Evolutionary conservation across 108 stramenopile species (phyloP).

Genomic region (Discostella pseudostelligera): DNA sequence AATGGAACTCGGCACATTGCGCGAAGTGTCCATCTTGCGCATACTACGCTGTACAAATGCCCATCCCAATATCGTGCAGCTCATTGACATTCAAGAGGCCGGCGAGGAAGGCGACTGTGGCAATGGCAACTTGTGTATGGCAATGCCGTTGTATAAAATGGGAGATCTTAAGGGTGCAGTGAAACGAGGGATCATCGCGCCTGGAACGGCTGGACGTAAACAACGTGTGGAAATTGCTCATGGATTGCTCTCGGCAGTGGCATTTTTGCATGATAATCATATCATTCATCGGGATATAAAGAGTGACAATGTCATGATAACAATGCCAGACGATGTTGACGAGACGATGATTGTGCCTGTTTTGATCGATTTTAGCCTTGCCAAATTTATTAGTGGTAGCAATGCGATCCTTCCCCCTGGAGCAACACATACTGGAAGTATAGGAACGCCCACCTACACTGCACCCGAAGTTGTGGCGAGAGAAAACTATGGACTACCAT

Average conservation of each 20-base stretch:
- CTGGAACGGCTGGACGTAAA: conserved; percentile 41
- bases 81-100: conserved; percentile 68
- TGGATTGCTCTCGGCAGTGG: conserved; percentile 72
- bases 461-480: conserved; percentile 71
- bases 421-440: conserved; percentile 66
- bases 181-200: conserved; percentile 23
- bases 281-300: conserved; percentile 99
- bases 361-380: conserved; percentile 81
- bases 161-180: conserved; percentile 61
- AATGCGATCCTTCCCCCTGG: conserved; percentile 44
- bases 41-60: conserved; percentile 63
- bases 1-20: conserved; percentile 63
- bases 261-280: conserved; percentile 92
- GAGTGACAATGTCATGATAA: conserved; percentile 89
- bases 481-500: conserved; percentile 66
- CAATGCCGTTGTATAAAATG: conserved; percentile 65
- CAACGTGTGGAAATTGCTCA: conserved; percentile 63
- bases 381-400: conserved; percentile 59
- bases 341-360: conserved; percentile 51
- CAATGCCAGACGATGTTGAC: conserved; percentile 44
- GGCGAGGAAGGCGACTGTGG: conserved; percentile 55
- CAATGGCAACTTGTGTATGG: conserved; percentile 65
- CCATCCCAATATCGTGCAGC: conserved; percentile 72
- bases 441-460: conserved; percentile 73
- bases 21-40: conserved; percentile 77